Percentiles rank a stretch among this genome's conserved stretches.
phyloP scores from a whole-genome alignment of 2,329 filamentous ascomycete genomes.

The Endoconidiophora polonica region DNA sequence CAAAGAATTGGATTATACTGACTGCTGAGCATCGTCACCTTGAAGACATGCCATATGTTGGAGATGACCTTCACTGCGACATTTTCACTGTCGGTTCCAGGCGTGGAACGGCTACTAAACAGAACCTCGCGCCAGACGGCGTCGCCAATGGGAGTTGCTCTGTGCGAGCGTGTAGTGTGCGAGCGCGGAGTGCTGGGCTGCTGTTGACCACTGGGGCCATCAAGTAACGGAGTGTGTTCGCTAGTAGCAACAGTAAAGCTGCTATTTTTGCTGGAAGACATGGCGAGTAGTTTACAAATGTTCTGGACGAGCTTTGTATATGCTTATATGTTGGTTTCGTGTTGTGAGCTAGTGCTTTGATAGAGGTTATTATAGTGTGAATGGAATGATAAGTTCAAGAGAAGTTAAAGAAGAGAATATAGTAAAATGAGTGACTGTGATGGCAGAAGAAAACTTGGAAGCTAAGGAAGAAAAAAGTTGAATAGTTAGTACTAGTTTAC shows the following conservation, averaged over 20 bases:
- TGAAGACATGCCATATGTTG: conserved; percentile 34
- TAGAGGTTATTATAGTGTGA: too few species aligned
- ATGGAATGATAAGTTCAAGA: too few species aligned
- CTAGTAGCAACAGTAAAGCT: conserved; percentile 16
- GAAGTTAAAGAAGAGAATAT: too few species aligned
- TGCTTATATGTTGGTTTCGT: too few species aligned
- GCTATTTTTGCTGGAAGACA: conserved; percentile 11
- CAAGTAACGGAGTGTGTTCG: conserved; percentile 28
- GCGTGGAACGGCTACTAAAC: conserved; percentile 32
- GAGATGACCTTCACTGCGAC: conserved; percentile 4
- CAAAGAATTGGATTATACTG: conserved; percentile 19
- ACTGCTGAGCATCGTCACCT: conserved; percentile 43
- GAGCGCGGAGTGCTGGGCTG: background rate
- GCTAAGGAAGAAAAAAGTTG: too few species aligned
- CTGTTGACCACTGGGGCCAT: conserved; percentile 15
- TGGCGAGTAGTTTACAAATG: conserved; percentile 4
- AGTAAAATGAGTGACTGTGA: too few species aligned
- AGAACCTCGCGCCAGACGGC: conserved; percentile 18
- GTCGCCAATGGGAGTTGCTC: conserved; percentile 2
- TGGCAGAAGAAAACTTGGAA: too few species aligned
- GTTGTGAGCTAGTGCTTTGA: too few species aligned
- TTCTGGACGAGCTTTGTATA: background rate
- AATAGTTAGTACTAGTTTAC: too few species aligned
- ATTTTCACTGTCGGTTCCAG: conserved; percentile 32
- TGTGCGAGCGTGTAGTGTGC: background rate